phyloP scores from a whole-genome alignment of 257 asterid species.

The Fraxinus quadrangulata region DNA sequence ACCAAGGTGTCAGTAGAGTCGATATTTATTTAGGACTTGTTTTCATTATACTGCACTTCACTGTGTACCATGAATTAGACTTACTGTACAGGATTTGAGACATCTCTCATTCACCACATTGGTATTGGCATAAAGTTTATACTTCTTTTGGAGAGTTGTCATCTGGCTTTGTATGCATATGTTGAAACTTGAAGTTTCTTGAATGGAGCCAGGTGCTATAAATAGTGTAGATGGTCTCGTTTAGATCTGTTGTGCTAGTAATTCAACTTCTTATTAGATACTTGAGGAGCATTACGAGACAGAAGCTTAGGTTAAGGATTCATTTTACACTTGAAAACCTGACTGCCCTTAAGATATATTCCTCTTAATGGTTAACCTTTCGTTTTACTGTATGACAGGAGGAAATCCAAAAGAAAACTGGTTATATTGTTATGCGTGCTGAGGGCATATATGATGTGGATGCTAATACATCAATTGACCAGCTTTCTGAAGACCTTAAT shows the following conservation, averaged over 20 bases:
- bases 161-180: not conserved
- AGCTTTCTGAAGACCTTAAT: conserved; percentile 93
- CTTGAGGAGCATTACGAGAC: conserved; percentile 2
- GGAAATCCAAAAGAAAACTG: conserved; percentile 98
- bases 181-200: not conserved
- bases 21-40: conserved; percentile 7
- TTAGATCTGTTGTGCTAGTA: not conserved
- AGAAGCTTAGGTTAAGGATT: not conserved
- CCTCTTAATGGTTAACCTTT: conserved; percentile 2
- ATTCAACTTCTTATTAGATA: not conserved
- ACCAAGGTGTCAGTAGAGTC: conserved; percentile 13
- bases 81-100: not conserved
- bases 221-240: not conserved
- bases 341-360: not conserved
- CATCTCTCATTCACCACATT: not conserved
- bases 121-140: conserved; percentile 6
- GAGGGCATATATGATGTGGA: conserved; percentile 95
- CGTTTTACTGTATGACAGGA: conserved; percentile 54
- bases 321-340: not conserved
- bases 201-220: not conserved
- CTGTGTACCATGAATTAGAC: conserved; percentile 10
- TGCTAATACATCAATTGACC: conserved; percentile 95
- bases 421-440: conserved; percentile 94
- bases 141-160: not conserved
- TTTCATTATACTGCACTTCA: not conserved